Evolutionary conservation across 2,329 filamentous ascomycete species (phyloP).

Genomic region (Cryphonectria japonica): DNA sequence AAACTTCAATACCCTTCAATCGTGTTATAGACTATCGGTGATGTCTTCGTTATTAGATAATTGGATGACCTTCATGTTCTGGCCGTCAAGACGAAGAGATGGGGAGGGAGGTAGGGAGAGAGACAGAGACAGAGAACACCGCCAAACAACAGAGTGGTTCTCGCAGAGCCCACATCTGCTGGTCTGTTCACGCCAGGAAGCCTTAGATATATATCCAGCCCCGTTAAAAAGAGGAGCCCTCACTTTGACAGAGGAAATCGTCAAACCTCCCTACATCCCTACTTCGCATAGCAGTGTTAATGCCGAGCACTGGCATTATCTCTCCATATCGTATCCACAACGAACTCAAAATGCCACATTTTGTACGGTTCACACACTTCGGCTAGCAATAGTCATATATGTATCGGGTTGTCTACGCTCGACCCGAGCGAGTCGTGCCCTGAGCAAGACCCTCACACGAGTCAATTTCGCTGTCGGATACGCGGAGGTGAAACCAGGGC

Average conservation of each 20-base stretch:
- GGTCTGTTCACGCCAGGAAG: neutral
- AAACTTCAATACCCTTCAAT: no score
- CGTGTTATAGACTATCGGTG: neutral
- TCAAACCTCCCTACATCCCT: neutral
- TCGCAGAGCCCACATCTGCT: neutral
- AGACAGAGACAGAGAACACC: neutral
- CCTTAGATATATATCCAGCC: constrained; percentile 3
- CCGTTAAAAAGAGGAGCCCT: neutral
- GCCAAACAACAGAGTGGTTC: neutral
- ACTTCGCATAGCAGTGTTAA: neutral
- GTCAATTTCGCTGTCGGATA: constrained; percentile 1
- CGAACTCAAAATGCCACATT: neutral
- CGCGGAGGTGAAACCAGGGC: neutral
- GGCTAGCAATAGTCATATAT: neutral
- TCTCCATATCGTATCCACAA: neutral
- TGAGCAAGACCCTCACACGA: constrained; percentile 2
- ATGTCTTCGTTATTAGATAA: neutral
- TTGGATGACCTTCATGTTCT: neutral
- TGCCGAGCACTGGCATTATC: neutral
- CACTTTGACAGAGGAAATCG: neutral
- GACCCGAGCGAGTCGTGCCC: constrained; percentile 3
- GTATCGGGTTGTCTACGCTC: neutral
- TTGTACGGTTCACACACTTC: neutral
- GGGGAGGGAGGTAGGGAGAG: neutral
- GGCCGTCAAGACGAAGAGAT: neutral